Evolutionary conservation across 1,284 basidiomycete species (phyloP), one percentile per base, ranked within the genome.

Genomic region (Ceratobasidium sp.): DNA sequence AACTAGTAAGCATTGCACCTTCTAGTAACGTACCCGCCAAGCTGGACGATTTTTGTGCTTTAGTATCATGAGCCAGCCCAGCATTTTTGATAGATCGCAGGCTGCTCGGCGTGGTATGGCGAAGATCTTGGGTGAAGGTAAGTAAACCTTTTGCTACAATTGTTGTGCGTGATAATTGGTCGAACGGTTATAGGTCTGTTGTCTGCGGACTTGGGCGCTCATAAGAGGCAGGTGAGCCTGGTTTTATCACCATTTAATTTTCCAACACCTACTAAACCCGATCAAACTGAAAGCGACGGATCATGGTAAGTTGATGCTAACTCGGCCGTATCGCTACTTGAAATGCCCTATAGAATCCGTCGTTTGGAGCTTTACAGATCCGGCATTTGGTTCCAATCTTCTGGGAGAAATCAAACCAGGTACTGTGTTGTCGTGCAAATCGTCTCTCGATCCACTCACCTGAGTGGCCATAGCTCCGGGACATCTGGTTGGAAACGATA

Each of bases 321-420:
- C 37, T 16, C 14, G 31, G 7, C 2, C 9, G 53, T 7, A 14
- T 5, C 14, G 13, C 9, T 31, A 11, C 19, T 56, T 19, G 14
- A 9, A 16, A 14, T 11, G 16, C 2, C 13, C 22, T 9, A 24
- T 19, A 75, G 74, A 77, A 71, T 29, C 76, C 76, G 1, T 63
- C 76, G 29, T 77, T 77, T 56, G 73, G 76, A 51, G 56, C 72
- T 1, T 39, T 74, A n/a, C 64, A 76, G 11, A 74, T 77, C 39
- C 68, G 74, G 43, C 27, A 68, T 11, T 63, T 77, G 16, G 29
- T 71, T 6, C 65, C 74, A 27, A 65, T 76, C n/a, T 76, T 77
- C 41, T 66, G 31, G 31, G 76, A 62, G 5, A 76, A 76, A 66
- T 59, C 76, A 6, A 72, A 63, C 29, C 19, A 74, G 58, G 76